Evolutionary conservation across 495 filamentous ascomycete genomes (phyloP), one percentile per base, ranked within the genome.

Genomic region (Penicillium herquei): DNA sequence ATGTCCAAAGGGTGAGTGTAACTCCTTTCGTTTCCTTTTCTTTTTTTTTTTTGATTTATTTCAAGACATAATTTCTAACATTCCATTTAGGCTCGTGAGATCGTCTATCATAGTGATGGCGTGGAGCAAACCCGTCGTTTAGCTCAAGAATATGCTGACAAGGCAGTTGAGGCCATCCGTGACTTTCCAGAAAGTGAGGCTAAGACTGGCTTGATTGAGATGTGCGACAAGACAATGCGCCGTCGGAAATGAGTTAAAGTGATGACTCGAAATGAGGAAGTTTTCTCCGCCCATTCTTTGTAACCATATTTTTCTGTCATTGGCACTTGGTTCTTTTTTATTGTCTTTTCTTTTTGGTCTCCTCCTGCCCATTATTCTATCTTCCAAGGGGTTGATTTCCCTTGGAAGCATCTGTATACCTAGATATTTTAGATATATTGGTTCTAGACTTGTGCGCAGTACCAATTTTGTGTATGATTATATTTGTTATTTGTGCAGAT

Each of bases 161-260:
- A 88, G 64, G 94, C 94, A n/a, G 87, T 92, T 48, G 78, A 83
- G 14, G 88, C 93, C 14, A 88, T 98, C 60, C 77, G 79, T 62
- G 65, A 72, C 32, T 97, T 98, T 72, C 95, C 94, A 13, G 87
- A 91, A 49, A 90, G 90, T 63, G 94, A 97, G 54, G 94, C 95
- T 39, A 96, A 96, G 74, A 78, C 87, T 18, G 93, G 91, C 7
- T 77, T 98, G 49, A 80, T 94, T 60, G 90, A 96, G 57, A 96
- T 98, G 88, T 93, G 91, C 58, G 82, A 86, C 64, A 96, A 96
- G 76, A 91, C 91, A 2, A 81, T 96, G 76, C 88, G 91, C 66
- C 82, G 94, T 63, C 82, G 91, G 65, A 96, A 96, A 68, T 98
- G 81, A 67, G 43, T 14, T 39, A 18, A 45, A 39, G 39, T 40